Evolutionary conservation across 2,329 filamentous ascomycete genomes (phyloP).

Genomic region (Colletotrichum sp.): DNA sequence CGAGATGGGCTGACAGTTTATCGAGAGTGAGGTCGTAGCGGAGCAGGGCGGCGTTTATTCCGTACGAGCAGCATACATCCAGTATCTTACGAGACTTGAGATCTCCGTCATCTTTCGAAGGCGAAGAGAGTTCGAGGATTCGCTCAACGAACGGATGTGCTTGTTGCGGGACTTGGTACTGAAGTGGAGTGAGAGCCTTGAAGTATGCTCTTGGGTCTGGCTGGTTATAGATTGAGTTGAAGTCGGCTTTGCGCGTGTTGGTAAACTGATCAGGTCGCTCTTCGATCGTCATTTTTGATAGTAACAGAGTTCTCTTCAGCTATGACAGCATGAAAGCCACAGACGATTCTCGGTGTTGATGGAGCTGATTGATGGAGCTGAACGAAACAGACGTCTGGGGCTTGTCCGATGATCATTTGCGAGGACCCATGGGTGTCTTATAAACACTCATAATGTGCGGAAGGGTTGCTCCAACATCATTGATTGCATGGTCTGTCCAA

Average conservation of each 20-base stretch:
- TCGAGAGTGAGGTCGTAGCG: not conserved
- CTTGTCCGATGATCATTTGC: not conserved
- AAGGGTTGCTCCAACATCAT: not conserved
- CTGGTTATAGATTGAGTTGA: conserved; percentile 5
- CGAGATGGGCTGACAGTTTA: not conserved
- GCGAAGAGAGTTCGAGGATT: not conserved
- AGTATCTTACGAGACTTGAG: not conserved
- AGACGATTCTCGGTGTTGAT: not conserved
- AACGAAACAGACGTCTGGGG: not conserved
- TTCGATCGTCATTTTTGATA: not conserved
- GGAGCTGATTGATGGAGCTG: not conserved
- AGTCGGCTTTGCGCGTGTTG: conserved; percentile 5
- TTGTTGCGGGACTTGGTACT: conserved; percentile 5
- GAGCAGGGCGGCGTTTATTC: conserved; percentile 7
- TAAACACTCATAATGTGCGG: not conserved
- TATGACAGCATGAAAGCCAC: too few species aligned
- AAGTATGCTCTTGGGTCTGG: conserved; percentile 7
- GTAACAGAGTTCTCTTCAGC: not conserved
- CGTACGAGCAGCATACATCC: conserved; percentile 6
- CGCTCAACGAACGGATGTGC: not conserved
- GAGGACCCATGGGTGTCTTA: not conserved
- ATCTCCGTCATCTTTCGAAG: not conserved
- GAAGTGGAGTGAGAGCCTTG: not conserved
- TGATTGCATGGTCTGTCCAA: not conserved
- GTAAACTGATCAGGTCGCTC: not conserved